Evolutionary conservation across 345 rosid species (phyloP).

Genomic region (Triadica sebifera): DNA sequence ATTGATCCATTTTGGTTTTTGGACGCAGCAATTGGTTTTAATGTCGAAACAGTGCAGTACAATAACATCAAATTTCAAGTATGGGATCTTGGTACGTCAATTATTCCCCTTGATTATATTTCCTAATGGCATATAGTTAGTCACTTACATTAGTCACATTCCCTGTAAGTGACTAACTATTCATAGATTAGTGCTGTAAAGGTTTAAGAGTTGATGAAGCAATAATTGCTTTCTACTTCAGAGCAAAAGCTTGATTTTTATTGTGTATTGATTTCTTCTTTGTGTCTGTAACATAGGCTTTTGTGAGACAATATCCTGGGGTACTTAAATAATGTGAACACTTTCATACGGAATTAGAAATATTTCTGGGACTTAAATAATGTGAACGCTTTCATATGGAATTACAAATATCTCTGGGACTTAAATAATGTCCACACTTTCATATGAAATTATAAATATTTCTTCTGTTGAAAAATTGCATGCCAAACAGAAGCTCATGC

Average conservation of each 20-base stretch:
- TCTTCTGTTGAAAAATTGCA: neutral
- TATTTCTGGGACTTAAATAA: no score
- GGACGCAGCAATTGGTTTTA: constrained; percentile 97
- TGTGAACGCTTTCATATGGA: no score
- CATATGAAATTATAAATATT: neutral
- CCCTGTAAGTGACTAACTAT: neutral
- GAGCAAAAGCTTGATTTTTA: neutral
- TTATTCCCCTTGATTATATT: constrained; percentile 15
- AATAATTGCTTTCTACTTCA: neutral
- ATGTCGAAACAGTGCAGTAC: constrained; percentile 92
- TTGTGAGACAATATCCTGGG: neutral
- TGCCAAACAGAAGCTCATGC: no score
- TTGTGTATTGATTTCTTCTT: neutral
- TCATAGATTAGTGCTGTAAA: neutral
- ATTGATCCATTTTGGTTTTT: constrained; percentile 28
- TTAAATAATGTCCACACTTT: neutral
- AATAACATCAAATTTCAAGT: constrained; percentile 97
- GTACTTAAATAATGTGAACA: neutral
- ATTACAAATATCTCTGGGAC: no score
- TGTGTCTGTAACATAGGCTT: neutral
- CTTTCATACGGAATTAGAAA: no score
- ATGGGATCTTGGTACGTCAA: constrained; percentile 43
- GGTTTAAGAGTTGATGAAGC: neutral
- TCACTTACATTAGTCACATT: neutral
- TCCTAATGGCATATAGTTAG: neutral